phyloP scores from a whole-genome alignment of 2,329 filamentous ascomycete genomes.

The Berkeleyomyces basicola region DNA sequence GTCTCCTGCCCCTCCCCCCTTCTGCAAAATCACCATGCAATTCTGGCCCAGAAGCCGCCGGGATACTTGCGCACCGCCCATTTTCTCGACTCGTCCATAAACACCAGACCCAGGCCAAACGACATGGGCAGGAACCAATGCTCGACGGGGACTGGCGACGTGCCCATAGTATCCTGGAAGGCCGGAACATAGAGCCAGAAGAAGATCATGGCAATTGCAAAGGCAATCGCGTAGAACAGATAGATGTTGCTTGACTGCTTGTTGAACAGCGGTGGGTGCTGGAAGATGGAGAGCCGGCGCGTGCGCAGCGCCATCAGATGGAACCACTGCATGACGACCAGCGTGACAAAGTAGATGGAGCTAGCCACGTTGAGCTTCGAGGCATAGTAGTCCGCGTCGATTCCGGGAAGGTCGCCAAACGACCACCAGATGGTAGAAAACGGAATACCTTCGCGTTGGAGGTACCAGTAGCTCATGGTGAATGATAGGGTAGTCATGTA shows the following conservation, averaged over 20 bases:
- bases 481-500: constrained; percentile 94
- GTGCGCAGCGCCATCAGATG: constrained; percentile 98
- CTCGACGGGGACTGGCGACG: constrained; percentile 48
- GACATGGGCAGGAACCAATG: constrained; percentile 63
- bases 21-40: constrained; percentile 34
- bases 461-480: constrained; percentile 87
- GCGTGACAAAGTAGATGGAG: constrained; percentile 76
- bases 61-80: constrained; percentile 44
- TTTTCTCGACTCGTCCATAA: constrained; percentile 50
- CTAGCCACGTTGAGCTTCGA: constrained; percentile 76
- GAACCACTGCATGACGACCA: constrained; percentile 98
- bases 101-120: constrained; percentile 34
- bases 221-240: constrained; percentile 80
- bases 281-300: constrained; percentile 83
- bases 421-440: constrained; percentile 83
- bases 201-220: constrained; percentile 93
- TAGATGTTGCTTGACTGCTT: constrained; percentile 79
- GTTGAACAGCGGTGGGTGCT: constrained; percentile 74
- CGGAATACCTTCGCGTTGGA: constrained; percentile 82
- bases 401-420: constrained; percentile 84
- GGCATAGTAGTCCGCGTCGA: constrained; percentile 83
- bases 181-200: constrained; percentile 82
- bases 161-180: constrained; percentile 53
- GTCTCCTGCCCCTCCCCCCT: background rate
- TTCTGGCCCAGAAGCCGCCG: constrained; percentile 35